Evolutionary conservation across 345 rosid species (phyloP).

Genomic region (Geranium brycei): DNA sequence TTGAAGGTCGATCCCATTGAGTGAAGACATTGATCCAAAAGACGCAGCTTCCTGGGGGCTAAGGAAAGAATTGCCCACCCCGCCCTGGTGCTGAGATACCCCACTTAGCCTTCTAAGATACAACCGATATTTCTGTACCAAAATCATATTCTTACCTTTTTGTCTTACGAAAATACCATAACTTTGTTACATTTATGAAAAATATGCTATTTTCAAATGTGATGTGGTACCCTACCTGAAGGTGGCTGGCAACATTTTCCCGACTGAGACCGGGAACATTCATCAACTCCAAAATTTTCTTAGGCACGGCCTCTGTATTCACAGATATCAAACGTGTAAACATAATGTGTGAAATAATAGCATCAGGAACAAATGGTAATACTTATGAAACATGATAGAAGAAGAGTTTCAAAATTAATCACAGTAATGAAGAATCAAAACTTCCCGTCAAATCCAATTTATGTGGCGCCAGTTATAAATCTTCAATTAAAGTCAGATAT

Average conservation of each 20-base stretch:
- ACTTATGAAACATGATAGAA: not conserved
- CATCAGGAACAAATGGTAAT: not conserved
- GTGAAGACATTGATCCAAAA: slow-evolving; percentile 43
- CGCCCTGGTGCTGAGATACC: slow-evolving; percentile 54
- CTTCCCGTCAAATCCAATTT: too few relatives aligned
- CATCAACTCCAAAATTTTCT: slow-evolving; percentile 89
- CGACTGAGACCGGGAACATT: slow-evolving; percentile 76
- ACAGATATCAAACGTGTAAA: slow-evolving; percentile 1
- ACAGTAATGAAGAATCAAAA: too few relatives aligned
- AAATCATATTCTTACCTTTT: too few relatives aligned
- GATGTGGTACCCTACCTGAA: slow-evolving; percentile 40
- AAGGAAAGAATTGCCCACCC: slow-evolving; percentile 40
- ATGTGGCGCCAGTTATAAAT: too few relatives aligned
- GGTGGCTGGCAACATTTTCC: slow-evolving; percentile 94
- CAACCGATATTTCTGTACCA: slow-evolving; percentile 75
- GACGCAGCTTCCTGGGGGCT: slow-evolving; percentile 42
- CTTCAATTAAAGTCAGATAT: too few relatives aligned
- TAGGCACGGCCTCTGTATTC: slow-evolving; percentile 87
- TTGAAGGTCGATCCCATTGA: slow-evolving; percentile 65
- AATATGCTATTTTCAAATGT: too few relatives aligned
- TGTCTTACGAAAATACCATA: too few relatives aligned
- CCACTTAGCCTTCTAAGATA: slow-evolving; percentile 92
- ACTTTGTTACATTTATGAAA: too few relatives aligned
- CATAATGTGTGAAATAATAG: slow-evolving; percentile 1
- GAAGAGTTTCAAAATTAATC: too few relatives aligned